These are phyloP conservation scores for Nicotiana noctiflora DNA, from an alignment of 257 asterid genomes.

Conservation along the genomic window DNA sequence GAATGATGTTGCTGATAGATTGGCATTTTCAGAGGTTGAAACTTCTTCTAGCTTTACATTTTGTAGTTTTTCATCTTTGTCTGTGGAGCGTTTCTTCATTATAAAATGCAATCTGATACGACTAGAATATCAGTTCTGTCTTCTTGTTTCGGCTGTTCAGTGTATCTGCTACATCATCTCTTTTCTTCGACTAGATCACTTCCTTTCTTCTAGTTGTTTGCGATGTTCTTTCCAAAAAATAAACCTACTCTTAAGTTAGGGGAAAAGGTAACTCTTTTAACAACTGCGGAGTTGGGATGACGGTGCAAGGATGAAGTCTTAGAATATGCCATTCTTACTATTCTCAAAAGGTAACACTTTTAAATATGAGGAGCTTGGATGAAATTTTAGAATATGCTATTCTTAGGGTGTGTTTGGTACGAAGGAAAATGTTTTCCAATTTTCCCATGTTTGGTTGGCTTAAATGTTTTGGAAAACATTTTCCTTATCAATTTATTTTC, in stretches of 20 bases:
- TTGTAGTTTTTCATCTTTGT: not conserved
- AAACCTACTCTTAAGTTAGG: not conserved
- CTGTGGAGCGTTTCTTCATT: not conserved
- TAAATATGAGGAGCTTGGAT: not conserved
- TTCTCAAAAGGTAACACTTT: not conserved
- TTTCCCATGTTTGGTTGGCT: too few relatives aligned
- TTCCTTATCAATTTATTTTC: too few relatives aligned
- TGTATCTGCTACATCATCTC: not conserved
- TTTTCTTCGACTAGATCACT: not conserved
- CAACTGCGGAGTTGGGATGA: not conserved
- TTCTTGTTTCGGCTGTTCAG: not conserved
- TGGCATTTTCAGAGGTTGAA: slow-evolving; percentile 92
- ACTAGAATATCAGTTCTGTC: not conserved
- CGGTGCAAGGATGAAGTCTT: not conserved
- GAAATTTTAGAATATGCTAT: not conserved
- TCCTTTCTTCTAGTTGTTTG: not conserved
- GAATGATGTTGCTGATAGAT: slow-evolving; percentile 89
- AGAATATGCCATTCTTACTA: too few relatives aligned
- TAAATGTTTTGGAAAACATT: too few relatives aligned
- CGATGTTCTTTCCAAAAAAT: not conserved
- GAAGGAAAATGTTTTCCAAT: too few relatives aligned
- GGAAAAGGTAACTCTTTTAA: not conserved
- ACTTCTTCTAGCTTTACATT: not conserved
- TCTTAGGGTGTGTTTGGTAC: too few relatives aligned
- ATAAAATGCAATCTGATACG: not conserved